Percentiles rank a stretch among this genome's conserved stretches.
Evolutionary conservation across 2,329 filamentous ascomycete genomes (phyloP).

Genomic region (Pseudocercospora pini-densiflorae): DNA sequence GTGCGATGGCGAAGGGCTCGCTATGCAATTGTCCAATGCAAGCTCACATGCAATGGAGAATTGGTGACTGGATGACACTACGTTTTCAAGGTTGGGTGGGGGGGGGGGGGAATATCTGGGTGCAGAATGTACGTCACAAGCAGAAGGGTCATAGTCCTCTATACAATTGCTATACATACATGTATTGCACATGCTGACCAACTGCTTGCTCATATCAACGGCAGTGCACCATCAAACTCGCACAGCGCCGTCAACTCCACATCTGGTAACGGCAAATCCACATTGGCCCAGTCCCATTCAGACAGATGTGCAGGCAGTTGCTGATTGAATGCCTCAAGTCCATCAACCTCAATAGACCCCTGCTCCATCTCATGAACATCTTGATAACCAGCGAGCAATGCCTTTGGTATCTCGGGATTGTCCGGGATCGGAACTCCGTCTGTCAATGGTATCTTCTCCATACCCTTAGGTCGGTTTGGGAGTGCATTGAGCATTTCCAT

Average conservation of each 20-base stretch:
- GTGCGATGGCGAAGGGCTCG: too few relatives aligned
- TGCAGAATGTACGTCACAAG: too few relatives aligned
- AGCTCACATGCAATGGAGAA: too few relatives aligned
- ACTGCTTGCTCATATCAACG: background rate
- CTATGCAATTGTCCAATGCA: too few relatives aligned
- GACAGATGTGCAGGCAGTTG: background rate
- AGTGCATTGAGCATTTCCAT: background rate
- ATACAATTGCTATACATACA: too few relatives aligned
- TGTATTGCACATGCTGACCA: too few relatives aligned
- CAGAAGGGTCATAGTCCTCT: too few relatives aligned
- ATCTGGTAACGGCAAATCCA: background rate
- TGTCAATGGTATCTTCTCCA: background rate
- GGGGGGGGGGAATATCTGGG: too few relatives aligned
- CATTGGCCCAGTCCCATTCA: background rate
- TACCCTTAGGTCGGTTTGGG: background rate
- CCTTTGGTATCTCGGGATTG: background rate
- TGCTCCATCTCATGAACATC: background rate
- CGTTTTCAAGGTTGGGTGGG: too few relatives aligned
- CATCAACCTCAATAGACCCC: background rate
- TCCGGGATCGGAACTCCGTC: background rate
- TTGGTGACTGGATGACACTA: too few relatives aligned
- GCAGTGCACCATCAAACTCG: background rate
- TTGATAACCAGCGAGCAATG: background rate
- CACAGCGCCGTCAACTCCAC: background rate
- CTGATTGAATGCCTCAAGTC: background rate